Evolutionary conservation across 2,329 filamentous ascomycete genomes (phyloP), one percentile per base, ranked within the genome.

Genomic region (Colletotrichum incanum): DNA sequence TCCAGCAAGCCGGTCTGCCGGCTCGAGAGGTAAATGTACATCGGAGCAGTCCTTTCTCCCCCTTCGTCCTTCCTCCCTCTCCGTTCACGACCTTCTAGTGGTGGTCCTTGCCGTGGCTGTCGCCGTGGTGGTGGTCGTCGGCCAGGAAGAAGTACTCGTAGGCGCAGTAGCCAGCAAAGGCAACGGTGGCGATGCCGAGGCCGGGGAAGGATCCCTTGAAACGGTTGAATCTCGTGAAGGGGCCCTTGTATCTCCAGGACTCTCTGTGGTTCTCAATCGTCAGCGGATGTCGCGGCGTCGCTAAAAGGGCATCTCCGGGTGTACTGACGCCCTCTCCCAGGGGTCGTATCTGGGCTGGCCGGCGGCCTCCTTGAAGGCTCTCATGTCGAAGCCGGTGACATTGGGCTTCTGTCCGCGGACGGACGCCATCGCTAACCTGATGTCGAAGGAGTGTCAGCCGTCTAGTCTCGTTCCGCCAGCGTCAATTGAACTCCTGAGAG

Each of bases 311-410:
- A 16, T 20, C n/a, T 37, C 20, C 4, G 28, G 43, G 34, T 71
- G 23, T 39, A 89, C 90, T 82, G 75, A 93, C 91, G 82, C 80
- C 86, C 86, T 83, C 81, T 90, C 90, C 91, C 91, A 93, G 59
- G 91, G 91, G 76, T 93, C 91, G 82, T 92, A 90, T 81, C 85
- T 83, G 70, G 87, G 86, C 75, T 84, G 88, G 75, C 90, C 90
- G 77, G 93, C 87, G 56, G 95, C 88, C 75, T 90, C 90, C 81
- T 91, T 93, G 84, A 95, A 92, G 84, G 94, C 93, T 82, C 90
- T 91, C 79, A 94, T 89, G 86, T 96, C 93, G 89, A 98, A 98
- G 85, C 96, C 96, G 79, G 96, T 98, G 84, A 97, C 90, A 88
- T 94, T 95, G 80, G 90, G 88, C 86, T 89, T 88, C 77, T 83